Percentiles rank a stretch among this genome's conserved stretches.
These are phyloP conservation scores for Lentinula detonsa DNA, from an alignment of 768 basidiomycete species.

Conservation along the genomic window DNA sequence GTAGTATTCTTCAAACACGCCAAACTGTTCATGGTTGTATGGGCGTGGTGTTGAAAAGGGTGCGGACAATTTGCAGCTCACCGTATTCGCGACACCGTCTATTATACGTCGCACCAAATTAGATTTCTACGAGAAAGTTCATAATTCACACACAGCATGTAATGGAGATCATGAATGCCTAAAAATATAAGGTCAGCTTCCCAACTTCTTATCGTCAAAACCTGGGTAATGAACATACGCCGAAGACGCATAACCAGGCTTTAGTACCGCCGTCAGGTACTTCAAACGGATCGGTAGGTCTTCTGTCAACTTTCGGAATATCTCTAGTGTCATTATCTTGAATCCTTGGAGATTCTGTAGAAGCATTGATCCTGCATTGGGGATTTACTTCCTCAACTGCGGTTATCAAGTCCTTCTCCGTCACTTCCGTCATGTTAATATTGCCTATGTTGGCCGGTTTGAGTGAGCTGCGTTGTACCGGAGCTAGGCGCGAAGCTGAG, in stretches of 20 bases:
- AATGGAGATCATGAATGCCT: constrained; percentile 15
- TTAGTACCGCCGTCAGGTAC: constrained; percentile 10
- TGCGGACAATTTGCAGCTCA: background rate
- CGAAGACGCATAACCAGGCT: constrained; percentile 13
- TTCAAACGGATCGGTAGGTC: background rate
- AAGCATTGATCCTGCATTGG: background rate
- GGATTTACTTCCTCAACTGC: background rate
- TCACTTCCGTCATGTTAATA: background rate
- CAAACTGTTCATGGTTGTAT: constrained; percentile 8
- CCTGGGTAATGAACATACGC: constrained; percentile 3
- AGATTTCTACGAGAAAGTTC: background rate
- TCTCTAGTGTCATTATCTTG: background rate
- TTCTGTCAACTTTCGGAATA: too few species aligned
- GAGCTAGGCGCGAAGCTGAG: too few species aligned
- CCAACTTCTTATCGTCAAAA: background rate
- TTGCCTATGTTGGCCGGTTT: too few species aligned
- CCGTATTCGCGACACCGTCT: constrained; percentile 13
- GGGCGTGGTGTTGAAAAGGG: background rate
- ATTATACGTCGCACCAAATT: background rate
- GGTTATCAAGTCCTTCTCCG: background rate
- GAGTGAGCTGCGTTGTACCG: too few species aligned
- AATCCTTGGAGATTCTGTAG: background rate
- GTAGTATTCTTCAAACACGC: constrained; percentile 14
- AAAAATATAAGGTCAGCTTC: background rate
- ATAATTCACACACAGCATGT: constrained; percentile 12